phyloP scores from a whole-genome alignment of 768 basidiomycete genomes.

The Termitomyces sp. region DNA sequence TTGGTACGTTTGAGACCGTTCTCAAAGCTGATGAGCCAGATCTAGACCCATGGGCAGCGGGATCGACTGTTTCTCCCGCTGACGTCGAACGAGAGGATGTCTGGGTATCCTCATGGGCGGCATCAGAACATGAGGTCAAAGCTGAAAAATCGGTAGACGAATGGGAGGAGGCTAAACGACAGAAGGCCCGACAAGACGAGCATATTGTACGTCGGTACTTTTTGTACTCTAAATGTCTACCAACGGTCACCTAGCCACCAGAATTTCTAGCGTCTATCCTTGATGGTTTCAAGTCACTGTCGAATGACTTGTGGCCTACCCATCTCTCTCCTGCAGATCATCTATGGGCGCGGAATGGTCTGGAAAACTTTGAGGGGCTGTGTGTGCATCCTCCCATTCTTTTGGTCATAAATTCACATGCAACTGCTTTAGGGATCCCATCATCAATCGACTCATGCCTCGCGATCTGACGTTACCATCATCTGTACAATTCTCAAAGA shows the following conservation, averaged over 20 bases:
- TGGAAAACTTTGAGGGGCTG: slow-evolving; percentile 53
- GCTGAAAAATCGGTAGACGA: slow-evolving; percentile 36
- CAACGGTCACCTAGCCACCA: slow-evolving; percentile 47
- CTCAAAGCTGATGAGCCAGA: slow-evolving; percentile 22
- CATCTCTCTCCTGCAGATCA: neutral
- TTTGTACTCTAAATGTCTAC: slow-evolving; percentile 12
- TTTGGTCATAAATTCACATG: neutral
- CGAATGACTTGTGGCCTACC: slow-evolving; percentile 46
- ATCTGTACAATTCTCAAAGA: slow-evolving; percentile 43
- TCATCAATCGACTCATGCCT: slow-evolving; percentile 42
- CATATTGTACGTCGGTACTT: slow-evolving; percentile 50
- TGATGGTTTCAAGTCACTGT: slow-evolving; percentile 44
- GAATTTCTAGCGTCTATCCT: slow-evolving; percentile 57
- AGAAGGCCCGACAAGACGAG: slow-evolving; percentile 54
- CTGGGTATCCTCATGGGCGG: slow-evolving; percentile 41
- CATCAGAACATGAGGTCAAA: slow-evolving; percentile 16
- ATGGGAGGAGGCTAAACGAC: slow-evolving; percentile 58
- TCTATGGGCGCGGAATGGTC: slow-evolving; percentile 26
- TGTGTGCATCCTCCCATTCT: slow-evolving; percentile 31
- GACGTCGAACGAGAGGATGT: slow-evolving; percentile 19
- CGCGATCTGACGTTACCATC: slow-evolving; percentile 45
- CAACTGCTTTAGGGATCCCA: slow-evolving; percentile 27
- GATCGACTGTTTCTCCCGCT: slow-evolving; percentile 16
- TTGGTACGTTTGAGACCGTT: slow-evolving; percentile 56
- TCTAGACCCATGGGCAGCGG: slow-evolving; percentile 30